A percentile compares a stretch with the other conserved stretches of the same genome.
Conservation (phyloP, 495 filamentous ascomycete genomes). For the Aspergillus nanangensis region DNA sequence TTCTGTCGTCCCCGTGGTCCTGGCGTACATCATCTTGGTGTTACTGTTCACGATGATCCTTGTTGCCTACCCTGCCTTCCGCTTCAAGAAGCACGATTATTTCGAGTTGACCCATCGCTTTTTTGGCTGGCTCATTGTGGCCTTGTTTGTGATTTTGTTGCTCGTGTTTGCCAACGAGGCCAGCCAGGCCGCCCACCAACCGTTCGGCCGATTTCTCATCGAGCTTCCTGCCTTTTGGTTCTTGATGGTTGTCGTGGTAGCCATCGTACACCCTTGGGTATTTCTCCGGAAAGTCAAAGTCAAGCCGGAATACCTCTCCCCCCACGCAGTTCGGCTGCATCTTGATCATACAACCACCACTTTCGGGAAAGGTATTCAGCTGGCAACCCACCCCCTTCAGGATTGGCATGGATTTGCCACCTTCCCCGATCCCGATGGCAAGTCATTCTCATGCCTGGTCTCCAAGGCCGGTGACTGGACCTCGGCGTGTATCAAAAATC, state of each 20-base stretch:
- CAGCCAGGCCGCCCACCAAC: slow-evolving; percentile 16
- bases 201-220: slow-evolving; percentile 32
- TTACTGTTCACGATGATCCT: slow-evolving; percentile 39
- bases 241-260: slow-evolving; percentile 29
- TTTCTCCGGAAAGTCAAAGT: slow-evolving; percentile 50
- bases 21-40: slow-evolving; percentile 36
- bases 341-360: slow-evolving; percentile 52
- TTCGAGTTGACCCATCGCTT: slow-evolving; percentile 57
- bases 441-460: slow-evolving; percentile 62
- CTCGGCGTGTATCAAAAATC: slow-evolving; percentile 53
- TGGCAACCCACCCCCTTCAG: slow-evolving; percentile 52
- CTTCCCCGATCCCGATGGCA: slow-evolving; percentile 46
- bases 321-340: slow-evolving; percentile 68
- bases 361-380: slow-evolving; percentile 43
- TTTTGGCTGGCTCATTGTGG: slow-evolving; percentile 47
- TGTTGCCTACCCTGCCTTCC: slow-evolving; percentile 41
- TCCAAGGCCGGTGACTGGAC: slow-evolving; percentile 90
- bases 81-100: slow-evolving; percentile 45
- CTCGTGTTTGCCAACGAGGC: slow-evolving; percentile 32
- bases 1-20: slow-evolving; percentile 27
- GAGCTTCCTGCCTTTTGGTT: slow-evolving; percentile 42
- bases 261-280: slow-evolving; percentile 40
- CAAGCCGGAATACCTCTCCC: slow-evolving; percentile 57
- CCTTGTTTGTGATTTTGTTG: slow-evolving; percentile 41
- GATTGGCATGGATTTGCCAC: slow-evolving; percentile 85